Conservation (phyloP, 2,329 filamentous ascomycete species). For the Aspergillus neoniger region DNA sequence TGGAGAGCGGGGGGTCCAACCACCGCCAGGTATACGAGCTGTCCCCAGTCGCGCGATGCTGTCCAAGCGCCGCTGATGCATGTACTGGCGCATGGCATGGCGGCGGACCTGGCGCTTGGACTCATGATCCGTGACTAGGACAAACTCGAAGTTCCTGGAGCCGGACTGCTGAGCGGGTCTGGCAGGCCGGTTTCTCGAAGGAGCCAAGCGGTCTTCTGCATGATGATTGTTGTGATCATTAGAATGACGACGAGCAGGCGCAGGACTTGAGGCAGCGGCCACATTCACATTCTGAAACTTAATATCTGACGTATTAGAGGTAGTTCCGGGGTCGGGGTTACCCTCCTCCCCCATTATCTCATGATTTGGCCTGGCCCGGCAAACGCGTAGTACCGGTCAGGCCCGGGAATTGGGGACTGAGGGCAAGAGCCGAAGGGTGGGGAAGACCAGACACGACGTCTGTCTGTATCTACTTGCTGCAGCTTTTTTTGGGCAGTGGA, state of each 20-base stretch:
- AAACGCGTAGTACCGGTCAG: conserved; percentile 16
- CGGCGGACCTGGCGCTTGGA: conserved; percentile 37
- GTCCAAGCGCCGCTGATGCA: conserved; percentile 36
- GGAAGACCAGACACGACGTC: not conserved
- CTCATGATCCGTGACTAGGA: conserved; percentile 35
- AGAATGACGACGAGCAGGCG: conserved; percentile 10
- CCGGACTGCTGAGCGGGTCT: conserved; percentile 1
- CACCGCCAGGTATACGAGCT: conserved; percentile 28
- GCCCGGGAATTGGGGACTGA: conserved; percentile 8
- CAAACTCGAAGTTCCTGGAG: conserved; percentile 35
- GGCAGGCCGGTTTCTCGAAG: conserved; percentile 11
- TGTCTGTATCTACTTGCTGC: too few species aligned
- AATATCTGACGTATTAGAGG: conserved; percentile 9
- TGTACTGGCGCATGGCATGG: conserved; percentile 41
- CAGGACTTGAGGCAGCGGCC: not conserved
- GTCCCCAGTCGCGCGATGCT: conserved; percentile 35
- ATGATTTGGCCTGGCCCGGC: conserved; percentile 21
- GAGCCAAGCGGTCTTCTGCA: conserved; percentile 11
- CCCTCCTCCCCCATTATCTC: conserved; percentile 34
- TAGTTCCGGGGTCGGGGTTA: conserved; percentile 16
- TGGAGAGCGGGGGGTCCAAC: conserved; percentile 24
- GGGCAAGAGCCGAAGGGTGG: conserved; percentile 12
- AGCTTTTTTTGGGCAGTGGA: too few species aligned
- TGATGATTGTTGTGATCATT: conserved; percentile 16
- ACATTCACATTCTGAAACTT: conserved; percentile 9